These are phyloP conservation scores for Kwoniella heveanensis DNA, from an alignment of 768 basidiomycete species.

Conservation along the genomic window DNA sequence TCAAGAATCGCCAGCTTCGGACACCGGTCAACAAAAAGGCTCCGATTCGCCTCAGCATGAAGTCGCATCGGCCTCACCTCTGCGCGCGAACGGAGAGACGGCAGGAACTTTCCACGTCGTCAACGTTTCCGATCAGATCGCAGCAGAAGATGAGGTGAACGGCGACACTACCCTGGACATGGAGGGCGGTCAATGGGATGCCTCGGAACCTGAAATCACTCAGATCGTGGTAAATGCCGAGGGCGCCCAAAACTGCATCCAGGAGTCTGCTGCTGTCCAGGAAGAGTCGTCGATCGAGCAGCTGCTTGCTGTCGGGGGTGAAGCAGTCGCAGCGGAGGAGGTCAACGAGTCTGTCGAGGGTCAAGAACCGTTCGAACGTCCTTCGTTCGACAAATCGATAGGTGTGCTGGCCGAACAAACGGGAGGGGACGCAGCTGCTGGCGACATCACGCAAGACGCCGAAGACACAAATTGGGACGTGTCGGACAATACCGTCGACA, in stretches of 20 bases:
- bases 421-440: not conserved
- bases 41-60: too few relatives aligned
- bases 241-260: too few relatives aligned
- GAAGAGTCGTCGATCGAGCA: too few relatives aligned
- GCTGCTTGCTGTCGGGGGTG: not conserved
- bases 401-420: not conserved
- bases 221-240: not conserved
- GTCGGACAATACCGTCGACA: not conserved
- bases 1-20: too few relatives aligned
- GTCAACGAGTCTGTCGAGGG: not conserved
- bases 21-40: too few relatives aligned
- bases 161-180: conserved; percentile 12
- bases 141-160: not conserved
- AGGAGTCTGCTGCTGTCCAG: too few relatives aligned
- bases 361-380: not conserved
- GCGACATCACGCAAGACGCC: conserved; percentile 16
- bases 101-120: too few relatives aligned
- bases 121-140: conserved; percentile 1
- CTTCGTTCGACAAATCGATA: not conserved
- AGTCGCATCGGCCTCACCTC: too few relatives aligned
- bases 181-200: conserved; percentile 10
- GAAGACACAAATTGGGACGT: conserved; percentile 13
- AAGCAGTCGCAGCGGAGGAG: not conserved
- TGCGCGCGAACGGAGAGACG: too few relatives aligned
- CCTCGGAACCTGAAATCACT: not conserved